Evolutionary conservation across 768 basidiomycete species (phyloP).

Genomic region (Mycena filopes): DNA sequence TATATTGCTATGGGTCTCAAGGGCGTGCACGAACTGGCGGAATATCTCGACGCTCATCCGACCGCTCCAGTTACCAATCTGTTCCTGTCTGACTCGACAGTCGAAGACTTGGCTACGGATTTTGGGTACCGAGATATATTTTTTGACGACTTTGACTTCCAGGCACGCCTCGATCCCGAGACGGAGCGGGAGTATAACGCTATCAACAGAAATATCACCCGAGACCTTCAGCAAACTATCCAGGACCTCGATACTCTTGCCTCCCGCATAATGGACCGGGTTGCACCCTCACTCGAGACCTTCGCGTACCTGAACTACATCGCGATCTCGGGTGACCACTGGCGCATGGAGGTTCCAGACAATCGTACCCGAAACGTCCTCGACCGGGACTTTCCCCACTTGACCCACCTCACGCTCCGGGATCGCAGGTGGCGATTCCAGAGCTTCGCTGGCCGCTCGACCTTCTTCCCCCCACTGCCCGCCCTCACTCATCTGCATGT

Average conservation of each 20-base stretch:
- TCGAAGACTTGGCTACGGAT: constrained; percentile 22
- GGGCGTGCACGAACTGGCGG: constrained; percentile 14
- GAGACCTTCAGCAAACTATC: background rate
- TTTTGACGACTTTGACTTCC: background rate
- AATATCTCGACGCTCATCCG: constrained; percentile 25
- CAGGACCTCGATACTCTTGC: constrained; percentile 18
- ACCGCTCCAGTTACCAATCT: constrained; percentile 10
- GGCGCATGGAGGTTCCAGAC: background rate
- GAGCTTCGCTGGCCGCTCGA: background rate
- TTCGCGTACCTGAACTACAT: constrained; percentile 28
- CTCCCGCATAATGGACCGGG: constrained; percentile 25
- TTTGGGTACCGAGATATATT: constrained; percentile 20
- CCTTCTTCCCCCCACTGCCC: constrained; percentile 13
- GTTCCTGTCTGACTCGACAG: constrained; percentile 26
- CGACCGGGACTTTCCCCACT: constrained; percentile 15
- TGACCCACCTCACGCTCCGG: constrained; percentile 15
- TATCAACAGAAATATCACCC: constrained; percentile 19
- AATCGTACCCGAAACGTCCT: constrained; percentile 17
- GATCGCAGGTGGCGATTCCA: constrained; percentile 13
- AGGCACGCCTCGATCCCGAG: background rate
- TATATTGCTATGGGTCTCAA: constrained; percentile 22
- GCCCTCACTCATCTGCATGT: constrained; percentile 28
- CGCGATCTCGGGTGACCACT: constrained; percentile 3
- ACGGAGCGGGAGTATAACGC: constrained; percentile 5
- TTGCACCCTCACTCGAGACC: constrained; percentile 25